A percentile compares a stretch with the other conserved stretches of the same genome.
Evolutionary conservation across 1,284 basidiomycete species (phyloP).

Genomic region (Cerrena zonata): DNA sequence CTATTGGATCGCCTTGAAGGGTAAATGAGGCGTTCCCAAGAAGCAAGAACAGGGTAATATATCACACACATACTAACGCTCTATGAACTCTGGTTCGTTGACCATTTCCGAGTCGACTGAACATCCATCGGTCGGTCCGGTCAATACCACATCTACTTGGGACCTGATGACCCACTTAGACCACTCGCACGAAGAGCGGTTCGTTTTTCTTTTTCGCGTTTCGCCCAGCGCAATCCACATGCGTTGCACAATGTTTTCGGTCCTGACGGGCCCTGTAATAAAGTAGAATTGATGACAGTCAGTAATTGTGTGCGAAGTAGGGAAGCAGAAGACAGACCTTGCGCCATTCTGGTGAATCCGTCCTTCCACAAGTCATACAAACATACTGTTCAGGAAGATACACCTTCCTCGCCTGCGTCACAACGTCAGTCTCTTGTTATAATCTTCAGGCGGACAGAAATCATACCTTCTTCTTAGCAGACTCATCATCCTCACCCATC

Average conservation of each 20-base stretch:
- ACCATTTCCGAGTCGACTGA: too few relatives aligned
- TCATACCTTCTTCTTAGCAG: conserved; percentile 36
- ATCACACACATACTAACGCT: too few relatives aligned
- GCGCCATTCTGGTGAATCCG: conserved; percentile 79
- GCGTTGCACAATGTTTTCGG: conserved; percentile 87
- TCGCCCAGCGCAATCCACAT: conserved; percentile 80
- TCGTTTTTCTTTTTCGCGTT: conserved; percentile 25
- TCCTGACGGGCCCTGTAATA: conserved; percentile 68
- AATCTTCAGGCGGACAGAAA: neutral
- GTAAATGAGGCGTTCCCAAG: too few relatives aligned
- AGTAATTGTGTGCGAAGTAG: conserved; percentile 12
- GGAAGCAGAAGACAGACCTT: too few relatives aligned
- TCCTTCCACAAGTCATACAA: conserved; percentile 73
- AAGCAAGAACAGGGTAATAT: too few relatives aligned
- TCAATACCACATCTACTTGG: too few relatives aligned
- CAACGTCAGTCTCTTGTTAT: neutral
- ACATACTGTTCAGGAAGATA: conserved; percentile 59
- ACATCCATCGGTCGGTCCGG: too few relatives aligned
- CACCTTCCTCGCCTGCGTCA: conserved; percentile 42
- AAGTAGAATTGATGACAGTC: conserved; percentile 14
- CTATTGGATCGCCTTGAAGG: too few relatives aligned
- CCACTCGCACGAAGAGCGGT: too few relatives aligned
- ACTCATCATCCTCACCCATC: conserved; percentile 12
- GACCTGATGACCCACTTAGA: too few relatives aligned
- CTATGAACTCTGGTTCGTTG: too few relatives aligned